Percentiles rank a stretch among this genome's conserved stretches.
These are phyloP conservation scores for Tephrocybe rancida DNA, from an alignment of 768 basidiomycete species.

Conservation along the genomic window DNA sequence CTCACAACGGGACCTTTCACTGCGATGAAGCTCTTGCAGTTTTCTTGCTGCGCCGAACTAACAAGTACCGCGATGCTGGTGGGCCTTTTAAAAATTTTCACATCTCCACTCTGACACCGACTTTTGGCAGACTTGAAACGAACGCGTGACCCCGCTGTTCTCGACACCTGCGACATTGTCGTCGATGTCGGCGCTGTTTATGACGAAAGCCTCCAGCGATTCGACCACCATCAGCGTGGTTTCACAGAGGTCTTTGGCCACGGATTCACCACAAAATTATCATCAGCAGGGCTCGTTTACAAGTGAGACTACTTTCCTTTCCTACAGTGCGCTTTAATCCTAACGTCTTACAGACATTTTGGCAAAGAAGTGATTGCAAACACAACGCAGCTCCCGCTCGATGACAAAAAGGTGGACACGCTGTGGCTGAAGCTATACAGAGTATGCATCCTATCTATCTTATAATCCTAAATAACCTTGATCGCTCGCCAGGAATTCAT, in stretches of 20 bases:
- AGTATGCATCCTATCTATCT: slow-evolving; percentile 35
- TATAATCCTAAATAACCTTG: slow-evolving; percentile 1
- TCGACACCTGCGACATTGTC: slow-evolving; percentile 88
- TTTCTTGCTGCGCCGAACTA: slow-evolving; percentile 80
- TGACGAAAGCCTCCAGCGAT: slow-evolving; percentile 74
- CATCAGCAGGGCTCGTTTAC: slow-evolving; percentile 92
- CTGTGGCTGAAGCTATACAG: slow-evolving; percentile 92
- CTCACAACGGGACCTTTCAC: slow-evolving; percentile 95
- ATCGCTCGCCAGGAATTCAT: slow-evolving; percentile 83
- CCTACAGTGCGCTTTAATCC: background rate
- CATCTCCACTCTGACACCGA: background rate
- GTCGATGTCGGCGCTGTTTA: slow-evolving; percentile 97
- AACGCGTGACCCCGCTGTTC: slow-evolving; percentile 67
- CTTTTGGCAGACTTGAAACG: slow-evolving; percentile 59
- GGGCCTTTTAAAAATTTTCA: slow-evolving; percentile 11
- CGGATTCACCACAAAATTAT: slow-evolving; percentile 87
- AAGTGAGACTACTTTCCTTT: slow-evolving; percentile 59
- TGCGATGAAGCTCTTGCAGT: slow-evolving; percentile 97
- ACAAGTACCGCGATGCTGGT: slow-evolving; percentile 78
- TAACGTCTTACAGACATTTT: slow-evolving; percentile 65
- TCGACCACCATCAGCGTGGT: slow-evolving; percentile 96
- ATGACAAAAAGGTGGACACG: slow-evolving; percentile 66
- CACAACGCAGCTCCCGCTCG: slow-evolving; percentile 45
- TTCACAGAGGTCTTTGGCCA: slow-evolving; percentile 90
- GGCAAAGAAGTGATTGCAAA: slow-evolving; percentile 84